Conservation (phyloP, 2,329 filamentous ascomycete species). For the Nothophaeocryptopus gaeumannii region DNA sequence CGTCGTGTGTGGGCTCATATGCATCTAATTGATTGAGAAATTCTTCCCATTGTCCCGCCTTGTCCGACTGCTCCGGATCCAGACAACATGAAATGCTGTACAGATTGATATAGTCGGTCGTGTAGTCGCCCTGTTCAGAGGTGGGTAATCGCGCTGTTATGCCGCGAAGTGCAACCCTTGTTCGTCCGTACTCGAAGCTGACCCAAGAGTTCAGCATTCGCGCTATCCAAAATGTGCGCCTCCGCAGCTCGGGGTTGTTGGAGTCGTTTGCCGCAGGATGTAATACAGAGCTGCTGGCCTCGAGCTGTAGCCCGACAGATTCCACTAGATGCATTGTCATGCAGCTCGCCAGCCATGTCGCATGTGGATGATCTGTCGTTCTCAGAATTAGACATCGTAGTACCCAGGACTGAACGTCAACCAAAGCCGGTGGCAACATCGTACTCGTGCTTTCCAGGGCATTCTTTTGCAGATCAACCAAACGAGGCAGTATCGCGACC, state of each 20-base stretch:
- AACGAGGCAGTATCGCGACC: slow-evolving; percentile 17
- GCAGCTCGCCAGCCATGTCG: slow-evolving; percentile 58
- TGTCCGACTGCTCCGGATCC: slow-evolving; percentile 46
- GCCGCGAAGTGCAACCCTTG: slow-evolving; percentile 50
- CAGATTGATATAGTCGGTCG: slow-evolving; percentile 51
- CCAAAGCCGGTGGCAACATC: slow-evolving; percentile 39
- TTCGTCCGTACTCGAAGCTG: slow-evolving; percentile 58
- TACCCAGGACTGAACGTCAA: slow-evolving; percentile 51
- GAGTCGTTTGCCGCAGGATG: slow-evolving; percentile 24
- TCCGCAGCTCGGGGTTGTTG: slow-evolving; percentile 27
- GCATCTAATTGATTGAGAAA: slow-evolving; percentile 32
- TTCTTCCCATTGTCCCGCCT: slow-evolving; percentile 34
- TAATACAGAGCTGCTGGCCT: slow-evolving; percentile 33
- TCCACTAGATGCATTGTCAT: slow-evolving; percentile 59
- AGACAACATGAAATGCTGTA: slow-evolving; percentile 54
- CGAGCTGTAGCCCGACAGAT: slow-evolving; percentile 50
- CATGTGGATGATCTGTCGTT: slow-evolving; percentile 53
- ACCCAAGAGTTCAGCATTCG: slow-evolving; percentile 60
- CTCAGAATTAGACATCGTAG: slow-evolving; percentile 55
- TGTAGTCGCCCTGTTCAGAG: slow-evolving; percentile 41
- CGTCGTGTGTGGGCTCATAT: slow-evolving; percentile 32
- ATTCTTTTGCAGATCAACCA: slow-evolving; percentile 41
- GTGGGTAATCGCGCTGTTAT: slow-evolving; percentile 45
- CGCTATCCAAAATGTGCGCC: slow-evolving; percentile 47
- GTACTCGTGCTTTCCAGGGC: slow-evolving; percentile 43